Evolutionary conservation across 1,284 basidiomycete species (phyloP).

Genomic region (Marasmius oreades): DNA sequence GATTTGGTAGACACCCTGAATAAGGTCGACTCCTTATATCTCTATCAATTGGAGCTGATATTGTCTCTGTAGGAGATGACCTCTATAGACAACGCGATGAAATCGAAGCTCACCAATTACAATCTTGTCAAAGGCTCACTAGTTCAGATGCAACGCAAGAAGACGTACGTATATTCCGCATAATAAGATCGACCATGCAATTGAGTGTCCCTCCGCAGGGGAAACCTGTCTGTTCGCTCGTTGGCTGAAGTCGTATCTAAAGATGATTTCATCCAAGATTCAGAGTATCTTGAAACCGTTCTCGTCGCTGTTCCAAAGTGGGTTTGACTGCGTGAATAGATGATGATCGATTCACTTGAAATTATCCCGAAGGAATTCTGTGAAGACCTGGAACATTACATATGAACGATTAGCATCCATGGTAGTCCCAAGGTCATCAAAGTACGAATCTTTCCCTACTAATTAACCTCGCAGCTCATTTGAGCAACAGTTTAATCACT

Average conservation of each 20-base stretch:
- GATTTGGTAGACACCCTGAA: conserved; percentile 82
- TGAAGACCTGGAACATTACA: conserved; percentile 86
- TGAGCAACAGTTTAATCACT: conserved; percentile 50
- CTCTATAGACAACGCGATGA: conserved; percentile 88
- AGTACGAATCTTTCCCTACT: conserved; percentile 44
- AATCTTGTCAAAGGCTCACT: conserved; percentile 93
- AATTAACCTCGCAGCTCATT: conserved; percentile 9
- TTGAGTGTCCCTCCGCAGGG: conserved; percentile 46
- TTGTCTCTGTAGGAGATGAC: conserved; percentile 68
- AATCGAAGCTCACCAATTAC: conserved; percentile 88
- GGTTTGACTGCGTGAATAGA: conserved; percentile 36
- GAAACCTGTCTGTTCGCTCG: conserved; percentile 89
- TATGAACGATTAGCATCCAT: conserved; percentile 89
- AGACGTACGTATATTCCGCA: conserved; percentile 57
- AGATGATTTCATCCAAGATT: conserved; percentile 81
- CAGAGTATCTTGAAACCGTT: conserved; percentile 92
- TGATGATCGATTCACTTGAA: conserved; percentile 17
- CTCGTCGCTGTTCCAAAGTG: conserved; percentile 95
- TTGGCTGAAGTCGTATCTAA: conserved; percentile 84
- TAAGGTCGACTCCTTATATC: conserved; percentile 53
- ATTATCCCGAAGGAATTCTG: conserved; percentile 54
- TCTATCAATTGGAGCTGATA: conserved; percentile 10
- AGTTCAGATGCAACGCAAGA: conserved; percentile 93
- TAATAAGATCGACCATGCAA: conserved; percentile 6
- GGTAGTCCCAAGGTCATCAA: conserved; percentile 95